A percentile compares a stretch with the other conserved stretches of the same genome.
Conservation (phyloP, 768 basidiomycete genomes). For the Cystobasidium ongulense region DNA sequence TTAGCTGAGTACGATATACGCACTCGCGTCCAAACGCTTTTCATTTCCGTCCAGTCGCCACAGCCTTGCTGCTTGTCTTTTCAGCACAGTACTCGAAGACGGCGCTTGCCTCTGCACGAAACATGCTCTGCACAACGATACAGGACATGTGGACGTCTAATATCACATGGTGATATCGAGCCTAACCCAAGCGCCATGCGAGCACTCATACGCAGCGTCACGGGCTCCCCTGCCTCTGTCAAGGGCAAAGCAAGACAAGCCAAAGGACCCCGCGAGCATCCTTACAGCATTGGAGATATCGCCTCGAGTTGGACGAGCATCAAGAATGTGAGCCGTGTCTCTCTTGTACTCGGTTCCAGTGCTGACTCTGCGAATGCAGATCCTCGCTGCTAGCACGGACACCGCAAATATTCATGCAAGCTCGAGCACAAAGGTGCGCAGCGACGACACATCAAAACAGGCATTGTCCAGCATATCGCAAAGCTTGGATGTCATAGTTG, state of each 20-base stretch:
- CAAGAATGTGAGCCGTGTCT: constrained; percentile 61
- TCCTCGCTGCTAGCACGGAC: neutral
- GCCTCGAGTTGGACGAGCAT: constrained; percentile 81
- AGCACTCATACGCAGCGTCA: constrained; percentile 22
- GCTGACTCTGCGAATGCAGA: neutral
- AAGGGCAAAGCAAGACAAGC: constrained; percentile 54
- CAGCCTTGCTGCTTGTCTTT: too few relatives aligned
- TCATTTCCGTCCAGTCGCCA: too few relatives aligned
- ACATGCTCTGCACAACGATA: too few relatives aligned
- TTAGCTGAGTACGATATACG: too few relatives aligned
- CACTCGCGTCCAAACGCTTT: too few relatives aligned
- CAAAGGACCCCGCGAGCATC: neutral
- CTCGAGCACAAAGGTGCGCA: neutral
- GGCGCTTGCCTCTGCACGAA: too few relatives aligned
- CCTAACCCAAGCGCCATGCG: constrained; percentile 10
- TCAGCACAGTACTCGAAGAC: too few relatives aligned
- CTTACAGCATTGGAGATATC: constrained; percentile 70
- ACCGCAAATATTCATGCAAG: neutral
- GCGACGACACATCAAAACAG: neutral
- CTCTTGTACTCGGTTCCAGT: neutral
- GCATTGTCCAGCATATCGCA: neutral
- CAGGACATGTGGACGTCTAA: too few relatives aligned
- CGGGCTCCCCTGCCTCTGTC: constrained; percentile 5
- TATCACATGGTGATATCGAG: too few relatives aligned
- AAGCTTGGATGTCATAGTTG: neutral